These are phyloP conservation scores for Cladosporium oxysporum DNA, from an alignment of 2,329 filamentous ascomycete genomes.

Conservation along the genomic window DNA sequence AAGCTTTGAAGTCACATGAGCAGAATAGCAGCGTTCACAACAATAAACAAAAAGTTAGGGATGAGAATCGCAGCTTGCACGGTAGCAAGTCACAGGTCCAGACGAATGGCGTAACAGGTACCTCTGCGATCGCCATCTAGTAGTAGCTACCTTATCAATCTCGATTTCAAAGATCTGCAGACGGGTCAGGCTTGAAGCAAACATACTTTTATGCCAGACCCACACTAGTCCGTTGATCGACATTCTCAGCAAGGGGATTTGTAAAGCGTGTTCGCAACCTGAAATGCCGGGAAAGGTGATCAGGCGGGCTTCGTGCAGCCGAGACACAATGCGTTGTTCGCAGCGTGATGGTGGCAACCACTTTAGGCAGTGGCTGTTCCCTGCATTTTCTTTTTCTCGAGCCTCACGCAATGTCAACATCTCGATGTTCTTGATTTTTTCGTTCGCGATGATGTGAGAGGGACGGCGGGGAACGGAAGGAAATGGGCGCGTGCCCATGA, in stretches of 20 bases:
- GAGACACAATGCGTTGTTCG: slow-evolving; percentile 4
- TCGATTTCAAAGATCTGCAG: background rate
- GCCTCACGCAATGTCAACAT: background rate
- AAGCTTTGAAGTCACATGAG: background rate
- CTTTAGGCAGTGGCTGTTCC: background rate
- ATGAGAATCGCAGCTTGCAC: background rate
- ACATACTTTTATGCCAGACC: background rate
- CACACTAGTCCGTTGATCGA: slow-evolving; percentile 5
- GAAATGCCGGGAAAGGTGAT: background rate
- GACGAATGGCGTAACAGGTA: background rate
- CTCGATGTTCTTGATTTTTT: background rate
- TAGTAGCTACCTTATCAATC: background rate
- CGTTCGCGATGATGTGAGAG: background rate
- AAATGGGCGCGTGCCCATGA: slow-evolving; percentile 10
- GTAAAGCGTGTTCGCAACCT: background rate
- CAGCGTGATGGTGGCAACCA: background rate
- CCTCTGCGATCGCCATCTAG: background rate
- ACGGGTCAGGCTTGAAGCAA: background rate
- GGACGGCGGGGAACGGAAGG: background rate
- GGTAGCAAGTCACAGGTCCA: background rate
- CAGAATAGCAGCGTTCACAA: background rate
- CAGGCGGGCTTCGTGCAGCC: background rate
- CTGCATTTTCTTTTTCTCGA: background rate
- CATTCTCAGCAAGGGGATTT: slow-evolving; percentile 3
- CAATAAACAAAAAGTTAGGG: background rate